A percentile compares a stretch with the other conserved stretches of the same genome.
Evolutionary conservation across 495 filamentous ascomycete species (phyloP).

Genomic region (Penicillium daleae): DNA sequence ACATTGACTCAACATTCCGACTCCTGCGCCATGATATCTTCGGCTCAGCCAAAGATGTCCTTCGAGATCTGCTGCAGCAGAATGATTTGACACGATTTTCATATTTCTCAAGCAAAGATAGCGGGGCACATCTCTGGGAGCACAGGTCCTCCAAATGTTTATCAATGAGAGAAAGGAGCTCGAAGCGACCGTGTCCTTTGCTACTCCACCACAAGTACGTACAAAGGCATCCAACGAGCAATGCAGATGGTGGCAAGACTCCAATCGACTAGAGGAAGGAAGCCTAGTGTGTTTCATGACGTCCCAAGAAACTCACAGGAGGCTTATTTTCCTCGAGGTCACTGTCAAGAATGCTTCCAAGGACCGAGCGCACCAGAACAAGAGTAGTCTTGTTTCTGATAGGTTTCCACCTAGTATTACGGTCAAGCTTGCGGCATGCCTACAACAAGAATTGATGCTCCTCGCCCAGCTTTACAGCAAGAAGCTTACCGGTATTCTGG

Average conservation of each 20-base stretch:
- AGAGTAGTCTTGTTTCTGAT: conserved; percentile 18
- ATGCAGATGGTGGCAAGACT: conserved; percentile 23
- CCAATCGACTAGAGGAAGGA: conserved; percentile 19
- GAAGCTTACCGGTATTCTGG: conserved; percentile 10
- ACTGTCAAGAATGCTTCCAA: conserved; percentile 15
- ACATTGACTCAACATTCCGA: conserved; percentile 21
- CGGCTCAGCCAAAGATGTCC: conserved; percentile 19
- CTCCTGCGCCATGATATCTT: conserved; percentile 22
- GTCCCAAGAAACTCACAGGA: conserved; percentile 7
- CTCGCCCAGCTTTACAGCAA: conserved; percentile 11
- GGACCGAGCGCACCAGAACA: conserved; percentile 5
- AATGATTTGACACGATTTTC: conserved; percentile 31
- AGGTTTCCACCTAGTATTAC: conserved; percentile 14
- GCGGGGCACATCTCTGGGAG: conserved; percentile 14
- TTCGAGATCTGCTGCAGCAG: conserved; percentile 13
- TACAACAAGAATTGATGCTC: conserved; percentile 10
- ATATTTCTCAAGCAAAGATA: conserved; percentile 9
- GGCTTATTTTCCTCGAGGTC: conserved; percentile 17
- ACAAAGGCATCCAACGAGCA: conserved; percentile 12
- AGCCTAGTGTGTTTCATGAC: conserved; percentile 19
- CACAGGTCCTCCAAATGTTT: conserved; percentile 10
- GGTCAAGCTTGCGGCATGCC: conserved; percentile 18
- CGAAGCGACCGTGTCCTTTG: conserved; percentile 18
- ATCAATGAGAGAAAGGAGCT: conserved; percentile 22
- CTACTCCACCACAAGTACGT: conserved; percentile 9